These are phyloP conservation scores for Saccharomycopsis sp. DNA, from an alignment of 805 yeast species.

Conservation along the genomic window DNA sequence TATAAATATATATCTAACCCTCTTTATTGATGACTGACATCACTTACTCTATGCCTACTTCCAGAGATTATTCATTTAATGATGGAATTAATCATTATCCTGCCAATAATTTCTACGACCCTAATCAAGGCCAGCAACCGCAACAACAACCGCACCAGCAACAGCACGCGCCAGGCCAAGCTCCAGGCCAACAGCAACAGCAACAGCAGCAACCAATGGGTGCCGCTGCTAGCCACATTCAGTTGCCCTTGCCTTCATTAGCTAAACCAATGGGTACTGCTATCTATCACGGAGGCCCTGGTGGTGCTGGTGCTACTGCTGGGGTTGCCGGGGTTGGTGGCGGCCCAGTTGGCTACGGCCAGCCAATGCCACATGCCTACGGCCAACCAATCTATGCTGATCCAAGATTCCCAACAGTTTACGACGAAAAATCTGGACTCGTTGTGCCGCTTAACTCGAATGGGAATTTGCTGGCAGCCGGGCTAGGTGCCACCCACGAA, in stretches of 20 bases:
- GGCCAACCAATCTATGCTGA: background rate
- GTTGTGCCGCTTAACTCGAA: background rate
- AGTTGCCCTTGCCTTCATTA: constrained; percentile 3
- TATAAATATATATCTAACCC: no score
- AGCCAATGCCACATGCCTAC: background rate
- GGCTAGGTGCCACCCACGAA: constrained; percentile 9
- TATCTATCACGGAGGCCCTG: no score
- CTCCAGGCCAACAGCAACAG: background rate
- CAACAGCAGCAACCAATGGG: no score
- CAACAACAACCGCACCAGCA: background rate
- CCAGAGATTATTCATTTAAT: background rate
- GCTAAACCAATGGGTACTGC: background rate
- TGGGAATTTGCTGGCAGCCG: background rate
- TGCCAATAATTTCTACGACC: background rate
- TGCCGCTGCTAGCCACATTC: no score
- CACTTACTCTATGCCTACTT: constrained; percentile 1
- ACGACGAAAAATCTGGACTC: background rate
- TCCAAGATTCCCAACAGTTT: background rate
- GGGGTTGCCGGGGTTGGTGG: no score
- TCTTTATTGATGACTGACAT: background rate
- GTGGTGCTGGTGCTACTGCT: no score
- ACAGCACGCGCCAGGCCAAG: background rate
- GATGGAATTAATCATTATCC: background rate
- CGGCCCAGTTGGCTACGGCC: no score
- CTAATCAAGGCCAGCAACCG: background rate